Evolutionary conservation across 2,329 filamentous ascomycete species (phyloP).

Genomic region (Aaosphaeria arxii): DNA sequence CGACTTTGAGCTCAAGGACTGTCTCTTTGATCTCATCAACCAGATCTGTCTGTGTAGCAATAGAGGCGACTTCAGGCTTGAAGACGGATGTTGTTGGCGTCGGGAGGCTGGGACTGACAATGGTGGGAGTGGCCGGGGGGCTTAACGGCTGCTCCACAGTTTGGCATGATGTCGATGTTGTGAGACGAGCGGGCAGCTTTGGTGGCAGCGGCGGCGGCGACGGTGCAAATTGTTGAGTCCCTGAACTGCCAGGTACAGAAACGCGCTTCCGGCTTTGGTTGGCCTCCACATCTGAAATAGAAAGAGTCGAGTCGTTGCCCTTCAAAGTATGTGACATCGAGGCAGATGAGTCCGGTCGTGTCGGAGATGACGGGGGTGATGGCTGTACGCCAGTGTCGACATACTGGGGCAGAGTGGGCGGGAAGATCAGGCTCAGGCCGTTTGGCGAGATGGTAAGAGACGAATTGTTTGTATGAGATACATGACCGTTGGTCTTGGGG

Average conservation of each 20-base stretch:
- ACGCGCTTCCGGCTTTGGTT: slow-evolving; percentile 73
- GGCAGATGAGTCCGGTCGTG: slow-evolving; percentile 27
- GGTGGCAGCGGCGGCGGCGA: slow-evolving; percentile 5
- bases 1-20: background rate
- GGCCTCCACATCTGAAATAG: slow-evolving; percentile 58
- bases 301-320: slow-evolving; percentile 13
- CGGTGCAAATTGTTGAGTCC: slow-evolving; percentile 1
- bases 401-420: slow-evolving; percentile 52
- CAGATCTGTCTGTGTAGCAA: slow-evolving; percentile 60
- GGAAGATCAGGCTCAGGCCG: slow-evolving; percentile 28
- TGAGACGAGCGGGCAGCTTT: slow-evolving; percentile 33
- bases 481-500: slow-evolving; percentile 18
- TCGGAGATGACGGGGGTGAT: slow-evolving; percentile 76
- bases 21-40: slow-evolving; percentile 8
- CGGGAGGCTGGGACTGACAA: slow-evolving; percentile 3
- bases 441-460: slow-evolving; percentile 21
- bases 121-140: slow-evolving; percentile 63
- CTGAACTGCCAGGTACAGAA: slow-evolving; percentile 27
- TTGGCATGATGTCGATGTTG: slow-evolving; percentile 66
- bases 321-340: slow-evolving; percentile 15
- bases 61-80: slow-evolving; percentile 49
- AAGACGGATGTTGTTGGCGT: slow-evolving; percentile 36
- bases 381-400: slow-evolving; percentile 77
- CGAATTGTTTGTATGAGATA: slow-evolving; percentile 18
- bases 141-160: slow-evolving; percentile 62